Evolutionary conservation across 2,329 filamentous ascomycete species (phyloP).

Genomic region (Aschersonia sp.): DNA sequence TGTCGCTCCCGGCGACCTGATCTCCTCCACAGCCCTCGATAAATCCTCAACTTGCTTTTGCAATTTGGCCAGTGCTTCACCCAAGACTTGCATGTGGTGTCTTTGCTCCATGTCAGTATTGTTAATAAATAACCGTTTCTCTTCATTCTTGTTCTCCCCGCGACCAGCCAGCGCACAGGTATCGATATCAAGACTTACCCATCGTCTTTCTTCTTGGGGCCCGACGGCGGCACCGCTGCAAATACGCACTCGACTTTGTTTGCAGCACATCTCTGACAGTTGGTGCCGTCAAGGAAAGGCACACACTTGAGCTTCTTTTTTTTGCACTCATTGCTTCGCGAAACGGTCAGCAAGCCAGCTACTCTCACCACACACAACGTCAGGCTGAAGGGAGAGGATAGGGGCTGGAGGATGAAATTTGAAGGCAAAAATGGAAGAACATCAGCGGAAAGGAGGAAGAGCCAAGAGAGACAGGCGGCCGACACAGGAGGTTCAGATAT

Average conservation of each 20-base stretch:
- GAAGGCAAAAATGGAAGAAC: too few relatives aligned
- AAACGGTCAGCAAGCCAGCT: conserved; percentile 3
- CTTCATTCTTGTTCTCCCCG: neutral
- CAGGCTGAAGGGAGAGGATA: too few relatives aligned
- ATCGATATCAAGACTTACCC: conserved; percentile 6
- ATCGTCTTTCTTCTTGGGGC: conserved; percentile 9
- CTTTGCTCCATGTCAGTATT: neutral
- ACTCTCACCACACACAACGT: too few relatives aligned
- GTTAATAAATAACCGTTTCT: neutral
- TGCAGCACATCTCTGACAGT: conserved; percentile 16
- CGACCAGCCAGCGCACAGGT: neutral
- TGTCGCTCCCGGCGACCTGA: conserved; percentile 9
- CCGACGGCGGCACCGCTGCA: conserved; percentile 9
- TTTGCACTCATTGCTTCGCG: conserved; percentile 22
- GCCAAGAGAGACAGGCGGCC: neutral
- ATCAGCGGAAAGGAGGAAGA: too few relatives aligned
- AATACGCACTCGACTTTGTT: conserved; percentile 14
- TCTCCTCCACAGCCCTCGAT: conserved; percentile 12
- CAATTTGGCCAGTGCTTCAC: conserved; percentile 14
- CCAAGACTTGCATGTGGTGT: conserved; percentile 9
- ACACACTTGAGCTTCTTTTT: conserved; percentile 26
- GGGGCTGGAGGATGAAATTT: too few relatives aligned
- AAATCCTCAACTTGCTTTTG: conserved; percentile 16
- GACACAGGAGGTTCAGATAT: neutral
- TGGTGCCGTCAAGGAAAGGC: conserved; percentile 8